phyloP scores from a whole-genome alignment of 257 asterid species.

The Nicotiana obtusifolia region DNA sequence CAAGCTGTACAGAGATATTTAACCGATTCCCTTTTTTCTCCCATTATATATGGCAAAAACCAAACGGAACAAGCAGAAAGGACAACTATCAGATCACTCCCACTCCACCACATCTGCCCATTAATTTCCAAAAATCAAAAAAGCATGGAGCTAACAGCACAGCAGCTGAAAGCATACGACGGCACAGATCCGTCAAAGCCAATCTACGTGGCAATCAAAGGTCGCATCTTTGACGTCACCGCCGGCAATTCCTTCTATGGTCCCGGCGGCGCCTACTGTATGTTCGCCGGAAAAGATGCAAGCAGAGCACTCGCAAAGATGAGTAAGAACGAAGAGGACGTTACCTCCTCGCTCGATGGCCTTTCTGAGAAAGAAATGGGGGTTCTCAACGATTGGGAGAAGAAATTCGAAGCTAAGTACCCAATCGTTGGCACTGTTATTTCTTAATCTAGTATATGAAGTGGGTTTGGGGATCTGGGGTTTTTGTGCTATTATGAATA shows the following conservation, averaged over 20 bases:
- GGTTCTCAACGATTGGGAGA: constrained; percentile 92
- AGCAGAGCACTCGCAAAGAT: constrained; percentile 96
- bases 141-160: constrained; percentile 50
- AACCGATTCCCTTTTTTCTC: too few relatives aligned
- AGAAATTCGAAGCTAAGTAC: constrained; percentile 89
- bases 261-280: constrained; percentile 72
- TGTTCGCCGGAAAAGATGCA: constrained; percentile 96
- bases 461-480: not conserved
- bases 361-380: constrained; percentile 83
- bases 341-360: constrained; percentile 54
- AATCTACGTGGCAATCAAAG: constrained; percentile 74
- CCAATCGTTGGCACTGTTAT: constrained; percentile 61
- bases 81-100: not conserved
- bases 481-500: not conserved
- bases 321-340: constrained; percentile 81
- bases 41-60: too few relatives aligned
- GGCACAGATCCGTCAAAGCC: constrained; percentile 88
- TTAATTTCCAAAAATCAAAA: not conserved
- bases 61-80: not conserved
- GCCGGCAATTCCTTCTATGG: constrained; percentile 85
- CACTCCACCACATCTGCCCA: not conserved
- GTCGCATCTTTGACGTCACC: constrained; percentile 74
- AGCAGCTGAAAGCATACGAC: constrained; percentile 65
- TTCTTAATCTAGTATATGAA: not conserved
- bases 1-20: too few relatives aligned